Evolutionary conservation across 352 stramenopile genomes (phyloP).

Genomic region (Phytophthora pluvialis): DNA sequence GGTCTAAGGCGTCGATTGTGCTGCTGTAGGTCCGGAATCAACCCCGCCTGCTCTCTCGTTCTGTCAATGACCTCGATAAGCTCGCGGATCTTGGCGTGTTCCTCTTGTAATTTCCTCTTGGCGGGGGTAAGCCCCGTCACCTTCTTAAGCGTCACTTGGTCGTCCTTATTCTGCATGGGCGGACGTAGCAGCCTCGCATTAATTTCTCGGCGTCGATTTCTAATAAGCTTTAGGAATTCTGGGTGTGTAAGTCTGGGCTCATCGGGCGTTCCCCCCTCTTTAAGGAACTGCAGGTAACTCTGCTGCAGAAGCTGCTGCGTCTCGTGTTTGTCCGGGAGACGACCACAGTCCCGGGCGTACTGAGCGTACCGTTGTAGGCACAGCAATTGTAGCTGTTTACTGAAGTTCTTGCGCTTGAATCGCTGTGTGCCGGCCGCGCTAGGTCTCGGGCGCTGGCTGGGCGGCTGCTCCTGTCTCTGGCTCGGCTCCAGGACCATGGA

Average conservation of each 20-base stretch:
- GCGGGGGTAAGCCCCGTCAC: constrained; percentile 36
- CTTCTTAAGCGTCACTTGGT: constrained; percentile 9
- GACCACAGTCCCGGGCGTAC: constrained; percentile 37
- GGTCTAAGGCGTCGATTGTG: constrained; percentile 23
- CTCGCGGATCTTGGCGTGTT: constrained; percentile 63
- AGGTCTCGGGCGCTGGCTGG: constrained; percentile 3
- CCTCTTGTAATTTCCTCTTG: constrained; percentile 59
- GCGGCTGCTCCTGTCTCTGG: constrained; percentile 17
- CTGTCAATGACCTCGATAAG: constrained; percentile 71
- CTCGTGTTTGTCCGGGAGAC: constrained; percentile 53
- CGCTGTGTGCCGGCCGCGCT: constrained; percentile 19
- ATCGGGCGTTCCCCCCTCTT: constrained; percentile 50
- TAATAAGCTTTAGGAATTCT: constrained; percentile 77
- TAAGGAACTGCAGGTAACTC: constrained; percentile 61
- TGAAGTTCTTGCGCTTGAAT: constrained; percentile 76
- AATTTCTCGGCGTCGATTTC: constrained; percentile 71
- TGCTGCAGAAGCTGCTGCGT: constrained; percentile 59
- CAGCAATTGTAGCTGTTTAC: constrained; percentile 68
- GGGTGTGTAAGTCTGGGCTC: constrained; percentile 54
- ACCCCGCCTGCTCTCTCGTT: constrained; percentile 40
- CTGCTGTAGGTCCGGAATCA: constrained; percentile 33
- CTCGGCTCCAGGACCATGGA: constrained; percentile 20
- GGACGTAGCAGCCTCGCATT: constrained; percentile 43
- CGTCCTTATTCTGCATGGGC: constrained; percentile 15
- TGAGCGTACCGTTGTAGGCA: constrained; percentile 66